Evolutionary conservation across 768 basidiomycete species (phyloP).

Genomic region (Solioccasus polychromus): DNA sequence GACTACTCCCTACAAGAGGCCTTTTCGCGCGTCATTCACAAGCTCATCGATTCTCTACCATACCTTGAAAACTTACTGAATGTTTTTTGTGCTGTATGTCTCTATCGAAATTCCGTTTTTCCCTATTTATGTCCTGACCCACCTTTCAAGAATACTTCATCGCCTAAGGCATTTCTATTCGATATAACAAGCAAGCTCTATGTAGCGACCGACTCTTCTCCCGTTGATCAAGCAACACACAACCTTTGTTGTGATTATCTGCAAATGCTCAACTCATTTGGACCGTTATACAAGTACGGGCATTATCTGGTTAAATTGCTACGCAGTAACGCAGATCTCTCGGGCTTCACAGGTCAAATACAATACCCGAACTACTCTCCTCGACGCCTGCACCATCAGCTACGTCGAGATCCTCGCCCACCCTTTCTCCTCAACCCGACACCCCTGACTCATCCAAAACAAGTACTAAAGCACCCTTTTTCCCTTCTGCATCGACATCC

Average conservation of each 20-base stretch:
- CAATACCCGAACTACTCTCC: conserved; percentile 14
- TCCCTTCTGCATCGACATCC: conserved; percentile 66
- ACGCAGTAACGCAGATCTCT: neutral
- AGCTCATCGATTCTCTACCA: conserved; percentile 78
- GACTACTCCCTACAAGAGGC: conserved; percentile 92
- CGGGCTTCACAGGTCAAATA: conserved; percentile 7
- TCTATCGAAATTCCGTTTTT: neutral
- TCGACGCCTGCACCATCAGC: conserved; percentile 14
- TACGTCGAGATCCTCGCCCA: neutral
- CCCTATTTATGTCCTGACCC: neutral
- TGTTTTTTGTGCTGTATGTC: conserved; percentile 71
- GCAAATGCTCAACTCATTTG: conserved; percentile 81
- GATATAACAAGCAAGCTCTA: conserved; percentile 83
- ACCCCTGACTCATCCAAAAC: conserved; percentile 1
- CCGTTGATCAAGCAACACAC: conserved; percentile 85
- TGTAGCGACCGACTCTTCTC: conserved; percentile 91
- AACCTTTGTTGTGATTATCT: conserved; percentile 91
- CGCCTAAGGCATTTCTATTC: conserved; percentile 92
- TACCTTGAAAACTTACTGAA: conserved; percentile 87
- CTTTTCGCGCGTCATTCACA: conserved; percentile 86
- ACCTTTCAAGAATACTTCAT: conserved; percentile 71
- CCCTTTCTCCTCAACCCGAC: neutral
- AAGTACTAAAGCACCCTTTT: conserved; percentile 49
- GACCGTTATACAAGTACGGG: conserved; percentile 77
- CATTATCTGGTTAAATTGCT: neutral